Evolutionary conservation across 108 stramenopile species (phyloP), one percentile per base, ranked within the genome.

Genomic region (Cylindrotheca closterium): DNA sequence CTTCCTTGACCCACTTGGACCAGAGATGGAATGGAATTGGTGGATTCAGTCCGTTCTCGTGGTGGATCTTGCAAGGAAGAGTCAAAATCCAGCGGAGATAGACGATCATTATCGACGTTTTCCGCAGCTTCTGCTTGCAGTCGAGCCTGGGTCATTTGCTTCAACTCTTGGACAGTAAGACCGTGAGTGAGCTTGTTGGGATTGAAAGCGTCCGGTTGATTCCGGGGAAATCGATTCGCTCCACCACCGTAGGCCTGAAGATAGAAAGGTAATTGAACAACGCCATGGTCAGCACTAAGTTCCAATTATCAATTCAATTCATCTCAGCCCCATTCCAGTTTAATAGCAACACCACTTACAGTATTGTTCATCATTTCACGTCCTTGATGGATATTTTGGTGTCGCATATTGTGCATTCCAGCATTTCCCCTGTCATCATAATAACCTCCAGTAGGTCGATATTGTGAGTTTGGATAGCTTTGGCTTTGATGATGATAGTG

Each of bases 111-210:
- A 3, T 60, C 60, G 24, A 19, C 23, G 37, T 26, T 19, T 21
- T 72, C 71, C 8, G 74, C 65, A 2, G 87, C 90, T 60, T 93
- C 89, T 0, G 81, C 80, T 29, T 91, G 89, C 24, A 91, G 81
- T 45, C 92, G 59, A 17, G 93, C 90, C 60, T 87, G 86, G 17
- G 95, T 96, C 89, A 96, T 88, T 68, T 94, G 89, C 66, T 96
- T 96, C 47, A 96, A 77, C 73, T 96, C 95, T 55, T 93, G 83
- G 8, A 96, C 95, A 2, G 95, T 96, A 27, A 96, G 75, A 21
- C 95, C 92, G 60, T 94, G 95, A 48, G 93, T 91, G 30, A 96
- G 70, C 53, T 90, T 89, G 63, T 58, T 58, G 37, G 37, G 37
- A n/a, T n/a, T n/a, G 15, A 42, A 42, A 15, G 37, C 15, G 10